These are phyloP conservation scores for Saturnispora dispora DNA, from an alignment of 805 yeast species.

Conservation along the genomic window DNA sequence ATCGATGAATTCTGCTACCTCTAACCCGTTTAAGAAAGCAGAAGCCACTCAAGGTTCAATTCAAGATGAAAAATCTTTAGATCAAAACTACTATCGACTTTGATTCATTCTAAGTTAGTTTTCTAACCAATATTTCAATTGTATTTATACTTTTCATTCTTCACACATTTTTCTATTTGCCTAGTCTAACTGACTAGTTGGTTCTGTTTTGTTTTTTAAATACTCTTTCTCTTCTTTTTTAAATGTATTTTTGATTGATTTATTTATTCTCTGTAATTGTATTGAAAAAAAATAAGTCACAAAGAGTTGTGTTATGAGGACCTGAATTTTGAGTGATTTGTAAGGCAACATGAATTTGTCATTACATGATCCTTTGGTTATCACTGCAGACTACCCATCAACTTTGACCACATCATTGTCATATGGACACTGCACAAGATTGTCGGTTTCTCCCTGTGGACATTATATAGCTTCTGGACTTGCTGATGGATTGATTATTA, in stretches of 20 bases:
- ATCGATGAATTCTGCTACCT: not conserved
- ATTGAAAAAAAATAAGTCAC: not conserved
- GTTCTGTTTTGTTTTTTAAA: not conserved
- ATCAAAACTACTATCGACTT: not conserved
- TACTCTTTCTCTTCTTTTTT: not conserved
- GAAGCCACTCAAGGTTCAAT: not conserved
- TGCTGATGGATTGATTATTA: slow-evolving; percentile 60
- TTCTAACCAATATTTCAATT: not conserved
- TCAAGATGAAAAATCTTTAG: not conserved
- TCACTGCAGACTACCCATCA: slow-evolving; percentile 88
- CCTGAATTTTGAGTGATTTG: too few species aligned
- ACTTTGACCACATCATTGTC: slow-evolving; percentile 61
- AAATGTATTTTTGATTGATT: not conserved
- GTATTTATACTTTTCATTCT: not conserved
- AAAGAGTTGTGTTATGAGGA: not conserved
- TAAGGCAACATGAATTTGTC: slow-evolving; percentile 55
- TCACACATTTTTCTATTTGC: not conserved
- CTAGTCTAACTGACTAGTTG: not conserved
- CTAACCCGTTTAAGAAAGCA: not conserved
- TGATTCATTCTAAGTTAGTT: not conserved
- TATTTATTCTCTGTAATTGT: not conserved
- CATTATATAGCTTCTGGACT: slow-evolving; percentile 82
- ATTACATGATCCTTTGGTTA: slow-evolving; percentile 81
- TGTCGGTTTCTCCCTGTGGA: slow-evolving; percentile 64
- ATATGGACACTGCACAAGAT: slow-evolving; percentile 56